Percentiles rank a stretch among this genome's conserved stretches.
Conservation (phyloP, 2,329 filamentous ascomycete species). For the Laburnicola sp. region DNA sequence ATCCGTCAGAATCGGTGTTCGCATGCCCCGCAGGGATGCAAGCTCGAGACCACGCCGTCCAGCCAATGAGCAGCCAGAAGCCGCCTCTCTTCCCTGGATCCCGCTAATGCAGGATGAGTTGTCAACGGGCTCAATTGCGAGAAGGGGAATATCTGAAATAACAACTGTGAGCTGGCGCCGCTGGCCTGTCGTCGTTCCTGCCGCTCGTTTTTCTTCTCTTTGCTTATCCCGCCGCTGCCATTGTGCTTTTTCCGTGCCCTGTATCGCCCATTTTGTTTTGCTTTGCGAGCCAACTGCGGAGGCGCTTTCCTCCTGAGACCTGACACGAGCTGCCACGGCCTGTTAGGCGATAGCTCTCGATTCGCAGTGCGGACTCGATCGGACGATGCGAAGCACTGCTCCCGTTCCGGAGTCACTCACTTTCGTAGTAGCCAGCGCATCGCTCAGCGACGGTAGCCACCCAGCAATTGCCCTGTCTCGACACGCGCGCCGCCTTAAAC, state of each 20-base stretch:
- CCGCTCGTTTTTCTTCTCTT: slow-evolving; percentile 9
- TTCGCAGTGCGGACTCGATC: not conserved
- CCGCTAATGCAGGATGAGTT: slow-evolving; percentile 47
- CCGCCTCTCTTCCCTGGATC: slow-evolving; percentile 27
- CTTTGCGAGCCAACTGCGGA: not conserved
- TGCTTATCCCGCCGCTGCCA: slow-evolving; percentile 1
- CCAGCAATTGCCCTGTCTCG: not conserved
- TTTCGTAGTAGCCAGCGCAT: not conserved
- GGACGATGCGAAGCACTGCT: not conserved
- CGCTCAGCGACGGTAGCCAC: not conserved
- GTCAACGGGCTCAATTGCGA: slow-evolving; percentile 34
- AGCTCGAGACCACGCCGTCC: not conserved
- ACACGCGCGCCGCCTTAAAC: not conserved
- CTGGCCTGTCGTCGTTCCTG: slow-evolving; percentile 12
- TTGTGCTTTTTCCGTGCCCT: not conserved
- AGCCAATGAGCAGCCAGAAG: slow-evolving; percentile 27
- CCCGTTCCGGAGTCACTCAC: not conserved
- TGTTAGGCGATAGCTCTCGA: not conserved
- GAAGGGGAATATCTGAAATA: slow-evolving; percentile 14
- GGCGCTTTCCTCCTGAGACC: not conserved
- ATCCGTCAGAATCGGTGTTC: slow-evolving; percentile 1
- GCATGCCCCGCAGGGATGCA: slow-evolving; percentile 8
- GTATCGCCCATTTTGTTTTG: not conserved
- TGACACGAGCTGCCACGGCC: not conserved
- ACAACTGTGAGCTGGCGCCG: slow-evolving; percentile 15